phyloP scores from a whole-genome alignment of 768 basidiomycete species.

The Suillus americanus region DNA sequence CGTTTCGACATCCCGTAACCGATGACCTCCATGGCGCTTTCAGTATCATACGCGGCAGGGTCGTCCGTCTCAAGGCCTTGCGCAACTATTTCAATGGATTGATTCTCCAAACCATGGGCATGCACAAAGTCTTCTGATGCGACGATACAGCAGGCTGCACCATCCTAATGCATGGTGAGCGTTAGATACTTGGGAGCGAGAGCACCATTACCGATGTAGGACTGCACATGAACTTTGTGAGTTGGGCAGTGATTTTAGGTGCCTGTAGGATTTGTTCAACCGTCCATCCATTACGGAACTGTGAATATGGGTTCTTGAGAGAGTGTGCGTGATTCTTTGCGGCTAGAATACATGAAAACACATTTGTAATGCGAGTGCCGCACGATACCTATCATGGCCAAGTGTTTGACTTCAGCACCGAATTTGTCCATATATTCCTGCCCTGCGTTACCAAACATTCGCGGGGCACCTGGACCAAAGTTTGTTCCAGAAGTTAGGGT shows the following conservation, averaged over 20 bases:
- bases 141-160: constrained; percentile 74
- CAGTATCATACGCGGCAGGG: constrained; percentile 60
- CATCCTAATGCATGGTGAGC: constrained; percentile 46
- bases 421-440: constrained; percentile 78
- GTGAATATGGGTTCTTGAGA: constrained; percentile 80
- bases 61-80: constrained; percentile 67
- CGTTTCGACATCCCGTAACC: constrained; percentile 76
- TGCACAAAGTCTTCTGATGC: constrained; percentile 81
- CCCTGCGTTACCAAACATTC: constrained; percentile 72
- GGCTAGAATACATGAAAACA: constrained; percentile 31
- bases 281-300: constrained; percentile 79
- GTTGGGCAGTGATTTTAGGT: constrained; percentile 66
- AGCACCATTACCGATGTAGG: constrained; percentile 60
- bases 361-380: constrained; percentile 10
- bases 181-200: neutral
- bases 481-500: constrained; percentile 50
- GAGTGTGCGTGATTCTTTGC: constrained; percentile 86
- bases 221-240: constrained; percentile 86
- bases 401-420: constrained; percentile 62
- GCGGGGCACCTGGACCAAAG: constrained; percentile 65
- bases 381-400: constrained; percentile 71
- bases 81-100: constrained; percentile 81
- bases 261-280: constrained; percentile 67
- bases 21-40: constrained; percentile 77
- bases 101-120: constrained; percentile 71